These are phyloP conservation scores for Lecanosticta acicola DNA, from an alignment of 2,329 filamentous ascomycete species.

Conservation along the genomic window DNA sequence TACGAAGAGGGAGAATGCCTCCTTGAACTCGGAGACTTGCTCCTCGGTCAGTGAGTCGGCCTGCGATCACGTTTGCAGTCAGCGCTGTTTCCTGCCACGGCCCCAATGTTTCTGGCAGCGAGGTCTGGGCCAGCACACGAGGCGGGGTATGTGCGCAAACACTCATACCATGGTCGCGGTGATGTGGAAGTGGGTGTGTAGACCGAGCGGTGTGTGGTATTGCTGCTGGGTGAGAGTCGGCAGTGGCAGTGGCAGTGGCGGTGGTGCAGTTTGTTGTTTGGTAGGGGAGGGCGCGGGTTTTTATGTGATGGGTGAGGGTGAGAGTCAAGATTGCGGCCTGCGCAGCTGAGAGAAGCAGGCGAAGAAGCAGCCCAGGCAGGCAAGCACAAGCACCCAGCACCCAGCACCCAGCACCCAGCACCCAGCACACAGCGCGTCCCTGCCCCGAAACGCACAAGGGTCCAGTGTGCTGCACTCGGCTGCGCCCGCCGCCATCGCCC, in stretches of 20 bases:
- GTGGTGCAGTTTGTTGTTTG: slow-evolving; percentile 1
- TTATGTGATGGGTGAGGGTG: not conserved
- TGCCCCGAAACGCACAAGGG: not conserved
- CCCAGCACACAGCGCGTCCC: not conserved
- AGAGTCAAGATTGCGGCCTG: not conserved
- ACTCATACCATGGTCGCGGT: slow-evolving; percentile 25
- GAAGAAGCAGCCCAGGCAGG: not conserved
- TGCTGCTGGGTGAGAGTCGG: not conserved
- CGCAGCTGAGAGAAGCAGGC: not conserved
- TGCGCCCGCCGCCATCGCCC: too few species aligned
- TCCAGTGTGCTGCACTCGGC: not conserved
- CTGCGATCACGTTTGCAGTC: slow-evolving; percentile 44
- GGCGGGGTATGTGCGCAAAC: slow-evolving; percentile 21
- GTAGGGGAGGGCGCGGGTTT: not conserved
- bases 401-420: not conserved
- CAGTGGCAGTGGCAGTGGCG: not conserved
- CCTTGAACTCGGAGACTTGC: slow-evolving; percentile 99
- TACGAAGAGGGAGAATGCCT: slow-evolving; percentile 99
- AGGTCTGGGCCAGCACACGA: slow-evolving; percentile 4
- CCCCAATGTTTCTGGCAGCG: slow-evolving; percentile 5
- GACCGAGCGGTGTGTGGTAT: not conserved
- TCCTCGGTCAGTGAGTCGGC: slow-evolving; percentile 98
- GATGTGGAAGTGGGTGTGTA: slow-evolving; percentile 1
- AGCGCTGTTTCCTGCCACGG: slow-evolving; percentile 7
- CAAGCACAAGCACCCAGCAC: not conserved